Percentiles rank a stretch among this genome's conserved stretches.
phyloP scores from a whole-genome alignment of 306 rosid species.

The Vigna mungo region DNA sequence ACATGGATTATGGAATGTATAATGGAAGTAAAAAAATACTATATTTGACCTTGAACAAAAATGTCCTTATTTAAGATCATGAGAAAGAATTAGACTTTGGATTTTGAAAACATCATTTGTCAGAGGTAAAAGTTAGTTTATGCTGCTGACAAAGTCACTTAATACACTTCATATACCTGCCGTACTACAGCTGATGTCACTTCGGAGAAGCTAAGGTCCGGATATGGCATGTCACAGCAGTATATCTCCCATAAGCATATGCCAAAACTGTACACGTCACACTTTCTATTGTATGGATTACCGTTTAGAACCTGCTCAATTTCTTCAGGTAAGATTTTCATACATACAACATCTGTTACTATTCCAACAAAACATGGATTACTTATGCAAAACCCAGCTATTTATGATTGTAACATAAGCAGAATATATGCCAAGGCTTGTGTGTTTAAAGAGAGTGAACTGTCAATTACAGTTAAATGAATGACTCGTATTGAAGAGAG shows the following conservation, averaged over 20 bases:
- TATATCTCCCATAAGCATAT: constrained; percentile 99
- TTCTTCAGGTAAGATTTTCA: constrained; percentile 47
- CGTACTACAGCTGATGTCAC: constrained; percentile 95
- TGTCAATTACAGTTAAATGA: not conserved
- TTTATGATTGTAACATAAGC: not conserved
- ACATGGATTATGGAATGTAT: not conserved
- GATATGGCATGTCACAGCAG: constrained; percentile 99
- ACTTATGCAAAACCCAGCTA: constrained; percentile 36
- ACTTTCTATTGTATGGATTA: constrained; percentile 89
- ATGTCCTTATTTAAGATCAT: not conserved
- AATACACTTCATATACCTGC: constrained; percentile 62
- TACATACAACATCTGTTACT: constrained; percentile 31
- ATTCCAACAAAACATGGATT: constrained; percentile 36
- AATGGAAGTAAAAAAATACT: not conserved
- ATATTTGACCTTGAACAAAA: not conserved
- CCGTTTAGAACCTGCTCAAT: constrained; percentile 93
- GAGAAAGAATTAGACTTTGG: not conserved
- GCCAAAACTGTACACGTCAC: constrained; percentile 94
- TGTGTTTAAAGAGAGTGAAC: constrained; percentile 17
- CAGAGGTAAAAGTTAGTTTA: not conserved
- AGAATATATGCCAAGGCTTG: constrained; percentile 20
- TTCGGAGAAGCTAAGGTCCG: constrained; percentile 96
- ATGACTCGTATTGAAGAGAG: not conserved
- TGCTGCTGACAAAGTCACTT: constrained; percentile 33
- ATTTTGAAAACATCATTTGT: not conserved